Percentiles rank a stretch among this genome's conserved stretches.
Evolutionary conservation across 495 filamentous ascomycete genomes (phyloP).

Genomic region (Penicillium tannophilum): DNA sequence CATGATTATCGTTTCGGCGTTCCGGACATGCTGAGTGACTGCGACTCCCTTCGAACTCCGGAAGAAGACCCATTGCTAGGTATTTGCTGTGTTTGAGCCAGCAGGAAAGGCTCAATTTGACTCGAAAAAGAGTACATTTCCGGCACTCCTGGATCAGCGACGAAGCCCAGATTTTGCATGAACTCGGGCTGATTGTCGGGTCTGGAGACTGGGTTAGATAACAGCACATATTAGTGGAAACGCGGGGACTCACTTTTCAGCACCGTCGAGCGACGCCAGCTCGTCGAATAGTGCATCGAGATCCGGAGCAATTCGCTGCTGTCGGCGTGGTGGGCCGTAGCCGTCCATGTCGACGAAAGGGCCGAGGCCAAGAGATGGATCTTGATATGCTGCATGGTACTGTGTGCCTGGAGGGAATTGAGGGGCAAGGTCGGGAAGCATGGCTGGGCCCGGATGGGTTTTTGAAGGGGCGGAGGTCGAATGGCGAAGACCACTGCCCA

Average conservation of each 20-base stretch:
- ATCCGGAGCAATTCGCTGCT: slow-evolving; percentile 44
- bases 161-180: slow-evolving; percentile 49
- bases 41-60: slow-evolving; percentile 29
- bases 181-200: slow-evolving; percentile 45
- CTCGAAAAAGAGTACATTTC: slow-evolving; percentile 42
- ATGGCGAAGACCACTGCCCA: slow-evolving; percentile 18
- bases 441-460: slow-evolving; percentile 23
- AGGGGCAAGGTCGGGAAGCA: slow-evolving; percentile 30
- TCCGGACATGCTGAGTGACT: slow-evolving; percentile 18
- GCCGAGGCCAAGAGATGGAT: slow-evolving; percentile 32
- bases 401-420: slow-evolving; percentile 29
- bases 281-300: slow-evolving; percentile 48
- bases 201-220: slow-evolving; percentile 18
- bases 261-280: slow-evolving; percentile 45
- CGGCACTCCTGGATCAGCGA: slow-evolving; percentile 37
- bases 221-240: not conserved
- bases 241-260: slow-evolving; percentile 34
- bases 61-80: slow-evolving; percentile 22
- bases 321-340: slow-evolving; percentile 33
- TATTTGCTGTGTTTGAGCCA: slow-evolving; percentile 37
- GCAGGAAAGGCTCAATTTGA: slow-evolving; percentile 43
- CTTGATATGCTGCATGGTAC: slow-evolving; percentile 35
- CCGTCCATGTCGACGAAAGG: slow-evolving; percentile 39
- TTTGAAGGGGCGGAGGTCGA: slow-evolving; percentile 28
- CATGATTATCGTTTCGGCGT: slow-evolving; percentile 26